Conservation (phyloP, 1,284 basidiomycete genomes). For the Ceratobasidium sp. region DNA sequence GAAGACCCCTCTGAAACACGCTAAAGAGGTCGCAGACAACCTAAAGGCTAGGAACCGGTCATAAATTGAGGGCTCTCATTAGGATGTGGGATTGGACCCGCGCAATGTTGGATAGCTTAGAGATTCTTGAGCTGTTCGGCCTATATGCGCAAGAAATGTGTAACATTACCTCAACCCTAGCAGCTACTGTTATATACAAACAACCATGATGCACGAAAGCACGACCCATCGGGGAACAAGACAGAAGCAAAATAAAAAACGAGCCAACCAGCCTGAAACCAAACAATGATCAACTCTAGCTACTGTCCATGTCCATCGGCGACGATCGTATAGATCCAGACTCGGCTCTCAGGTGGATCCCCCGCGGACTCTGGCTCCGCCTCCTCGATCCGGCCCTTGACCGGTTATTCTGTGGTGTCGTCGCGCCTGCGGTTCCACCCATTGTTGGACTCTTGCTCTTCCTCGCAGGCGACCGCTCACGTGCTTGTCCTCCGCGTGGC, state of each 20-base stretch:
- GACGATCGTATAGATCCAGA: slow-evolving; percentile 25
- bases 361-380: slow-evolving; percentile 21
- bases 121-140: no score
- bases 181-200: slow-evolving; percentile 5
- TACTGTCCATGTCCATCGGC: slow-evolving; percentile 41
- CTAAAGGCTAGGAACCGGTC: no score
- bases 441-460: not conserved
- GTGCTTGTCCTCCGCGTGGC: not conserved
- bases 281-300: not conserved
- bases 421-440: not conserved
- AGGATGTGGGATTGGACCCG: no score
- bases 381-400: slow-evolving; percentile 6
- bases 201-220: not conserved
- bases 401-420: not conserved
- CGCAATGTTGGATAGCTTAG: no score
- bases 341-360: slow-evolving; percentile 15
- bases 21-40: no score
- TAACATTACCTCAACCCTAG: not conserved
- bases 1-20: no score
- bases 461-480: slow-evolving; percentile 10
- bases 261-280: not conserved
- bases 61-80: no score
- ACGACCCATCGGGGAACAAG: not conserved
- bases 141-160: not conserved
- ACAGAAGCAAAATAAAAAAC: not conserved